phyloP scores from a whole-genome alignment of 495 filamentous ascomycete genomes.

The Neurospora sp. region DNA sequence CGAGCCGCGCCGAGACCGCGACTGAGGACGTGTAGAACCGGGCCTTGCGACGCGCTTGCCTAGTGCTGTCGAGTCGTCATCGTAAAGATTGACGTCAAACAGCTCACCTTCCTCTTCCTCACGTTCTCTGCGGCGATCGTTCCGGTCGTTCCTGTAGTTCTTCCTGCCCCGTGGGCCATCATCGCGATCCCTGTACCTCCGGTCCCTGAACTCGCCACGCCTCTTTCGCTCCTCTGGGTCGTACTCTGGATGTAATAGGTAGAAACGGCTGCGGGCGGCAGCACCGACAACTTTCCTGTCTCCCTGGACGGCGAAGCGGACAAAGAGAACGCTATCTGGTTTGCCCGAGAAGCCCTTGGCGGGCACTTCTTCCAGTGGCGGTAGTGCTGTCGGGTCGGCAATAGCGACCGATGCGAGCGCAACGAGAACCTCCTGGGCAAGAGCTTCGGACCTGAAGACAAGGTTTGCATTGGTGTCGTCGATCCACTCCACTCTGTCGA shows the following conservation, averaged over 20 bases:
- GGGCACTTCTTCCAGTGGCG: slow-evolving; percentile 39
- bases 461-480: slow-evolving; percentile 87
- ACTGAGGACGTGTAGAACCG: slow-evolving; percentile 1
- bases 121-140: slow-evolving; percentile 44
- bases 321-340: slow-evolving; percentile 57
- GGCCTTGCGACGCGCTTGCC: slow-evolving; percentile 18
- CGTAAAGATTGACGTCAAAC: slow-evolving; percentile 70
- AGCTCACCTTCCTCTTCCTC: slow-evolving; percentile 39
- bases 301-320: slow-evolving; percentile 60
- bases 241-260: slow-evolving; percentile 79
- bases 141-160: slow-evolving; percentile 41
- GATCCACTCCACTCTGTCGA: slow-evolving; percentile 78
- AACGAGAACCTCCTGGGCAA: slow-evolving; percentile 61
- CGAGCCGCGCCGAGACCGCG: slow-evolving; percentile 21
- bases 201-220: slow-evolving; percentile 25
- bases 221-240: slow-evolving; percentile 67
- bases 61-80: slow-evolving; percentile 45
- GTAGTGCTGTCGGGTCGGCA: slow-evolving; percentile 33
- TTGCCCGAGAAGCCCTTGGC: slow-evolving; percentile 56
- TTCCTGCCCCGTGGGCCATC: slow-evolving; percentile 26
- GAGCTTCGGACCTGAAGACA: slow-evolving; percentile 55
- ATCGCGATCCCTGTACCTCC: slow-evolving; percentile 46
- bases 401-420: slow-evolving; percentile 43
- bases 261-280: slow-evolving; percentile 74
- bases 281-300: slow-evolving; percentile 75